Base-by-base conservation (phyloP, 306 rosid species). In the Rosa chinensis region DNA sequence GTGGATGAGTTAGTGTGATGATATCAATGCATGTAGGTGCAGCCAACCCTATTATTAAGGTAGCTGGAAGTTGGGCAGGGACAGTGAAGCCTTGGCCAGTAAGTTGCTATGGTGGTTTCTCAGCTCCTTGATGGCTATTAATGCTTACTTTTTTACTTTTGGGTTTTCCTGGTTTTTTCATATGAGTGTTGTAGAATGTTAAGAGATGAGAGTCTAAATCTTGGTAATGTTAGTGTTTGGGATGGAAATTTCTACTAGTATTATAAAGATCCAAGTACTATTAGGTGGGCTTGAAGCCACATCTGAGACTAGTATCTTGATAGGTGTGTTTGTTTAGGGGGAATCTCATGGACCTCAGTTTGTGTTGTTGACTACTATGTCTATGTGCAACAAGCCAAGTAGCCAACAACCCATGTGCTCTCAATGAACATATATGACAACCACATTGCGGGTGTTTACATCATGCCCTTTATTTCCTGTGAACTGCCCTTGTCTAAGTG, bases 11-110 rank as follows among this genome's bases (percentile, higher is more conserved):
- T 76, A 89, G 74, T 84, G 88, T 72, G 73, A 81, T 76, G 93
- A 72, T 87, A 87, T 92, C 85, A 89, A 90, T 90, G 95, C 92
- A 84, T 86, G 76, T 87, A 78, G 97, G 85, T 87, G 89, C 67
- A 80, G 73, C 90, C 88, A 90, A 86, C 90, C 32, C 84, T 82
- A 83, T 58, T 75, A 66, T 79, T 78, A 77, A 84, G 89, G 79
- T 81, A 83, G 91, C 87, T 84, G 81, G 93, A 75, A 58, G 97
- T 81, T 89, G 86, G 93, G 84, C 79, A 43, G 85, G 78, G 78
- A 82, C 87, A 87, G 79, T 90, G 85, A 92, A 83, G 84, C 92
- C 90, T 76, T 85, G 35, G 84, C 87, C 67, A 55, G 83, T 68
- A 43, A 66, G 55, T 77, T 78, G 80, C 84, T 77, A 59, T 81